These are phyloP conservation scores for Calonectria crousiana DNA, from an alignment of 2,329 filamentous ascomycete genomes.

Conservation along the genomic window DNA sequence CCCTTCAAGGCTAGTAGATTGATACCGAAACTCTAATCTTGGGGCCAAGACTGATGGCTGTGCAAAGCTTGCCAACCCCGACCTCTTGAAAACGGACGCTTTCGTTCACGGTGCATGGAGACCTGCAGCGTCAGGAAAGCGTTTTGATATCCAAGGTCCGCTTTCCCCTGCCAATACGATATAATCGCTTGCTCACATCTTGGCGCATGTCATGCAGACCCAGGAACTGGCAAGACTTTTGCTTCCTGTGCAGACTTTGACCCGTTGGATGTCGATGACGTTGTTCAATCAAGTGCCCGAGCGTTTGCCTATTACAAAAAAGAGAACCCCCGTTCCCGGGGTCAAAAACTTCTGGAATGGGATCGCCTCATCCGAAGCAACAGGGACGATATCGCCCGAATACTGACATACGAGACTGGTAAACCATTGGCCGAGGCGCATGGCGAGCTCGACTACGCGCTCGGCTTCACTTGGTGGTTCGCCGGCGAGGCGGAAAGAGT, in stretches of 20 bases:
- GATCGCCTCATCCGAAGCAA: constrained; percentile 50
- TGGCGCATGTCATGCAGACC: not conserved
- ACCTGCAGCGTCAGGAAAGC: not conserved
- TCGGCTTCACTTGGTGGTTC: constrained; percentile 69
- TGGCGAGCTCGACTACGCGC: constrained; percentile 68
- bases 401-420: constrained; percentile 64
- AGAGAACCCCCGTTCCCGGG: constrained; percentile 49
- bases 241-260: not conserved
- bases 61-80: not conserved
- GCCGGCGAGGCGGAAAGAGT: constrained; percentile 57
- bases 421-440: constrained; percentile 67
- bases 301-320: constrained; percentile 46
- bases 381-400: constrained; percentile 53
- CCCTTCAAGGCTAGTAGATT: not conserved
- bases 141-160: not conserved
- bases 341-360: constrained; percentile 52
- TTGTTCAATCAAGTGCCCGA: not conserved
- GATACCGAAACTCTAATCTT: not conserved
- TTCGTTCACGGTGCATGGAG: not conserved
- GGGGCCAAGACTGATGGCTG: not conserved
- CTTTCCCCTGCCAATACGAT: not conserved
- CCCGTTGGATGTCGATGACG: not conserved
- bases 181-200: not conserved
- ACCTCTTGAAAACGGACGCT: not conserved
- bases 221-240: not conserved